A percentile compares a stretch with the other conserved stretches of the same genome.
These are phyloP conservation scores for Bothriochloa decipiens DNA, from an alignment of 176 grass and related monocot genomes.

Conservation along the genomic window DNA sequence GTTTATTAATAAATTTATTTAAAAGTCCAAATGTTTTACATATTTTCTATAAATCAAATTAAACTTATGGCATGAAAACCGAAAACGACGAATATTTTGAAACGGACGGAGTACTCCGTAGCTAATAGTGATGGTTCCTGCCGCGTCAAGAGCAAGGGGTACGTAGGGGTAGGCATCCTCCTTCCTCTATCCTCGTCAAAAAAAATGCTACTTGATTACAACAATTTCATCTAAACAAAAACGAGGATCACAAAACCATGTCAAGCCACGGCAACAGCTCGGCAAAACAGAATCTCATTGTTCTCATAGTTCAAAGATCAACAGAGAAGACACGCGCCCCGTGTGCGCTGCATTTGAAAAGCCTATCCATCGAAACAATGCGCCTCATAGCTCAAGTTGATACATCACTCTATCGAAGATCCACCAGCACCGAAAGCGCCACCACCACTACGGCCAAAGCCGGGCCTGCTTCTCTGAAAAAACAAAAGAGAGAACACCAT, in stretches of 20 bases:
- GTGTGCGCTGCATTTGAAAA: not conserved
- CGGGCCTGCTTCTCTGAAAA: constrained; percentile 72
- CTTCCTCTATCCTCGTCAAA: too few species aligned
- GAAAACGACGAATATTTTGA: too few species aligned
- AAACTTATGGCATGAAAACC: too few species aligned
- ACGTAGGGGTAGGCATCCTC: too few species aligned
- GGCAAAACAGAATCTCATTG: constrained; percentile 48
- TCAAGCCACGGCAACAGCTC: constrained; percentile 30
- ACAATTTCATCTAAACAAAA: constrained; percentile 35
- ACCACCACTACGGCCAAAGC: constrained; percentile 75
- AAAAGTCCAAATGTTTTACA: too few species aligned
- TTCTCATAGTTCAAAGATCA: constrained; percentile 42
- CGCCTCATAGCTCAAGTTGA: not conserved
- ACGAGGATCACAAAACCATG: constrained; percentile 31
- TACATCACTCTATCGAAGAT: constrained; percentile 63
- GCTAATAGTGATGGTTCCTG: too few species aligned
- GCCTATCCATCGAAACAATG: not conserved
- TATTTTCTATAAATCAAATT: too few species aligned
- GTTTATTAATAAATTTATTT: too few species aligned
- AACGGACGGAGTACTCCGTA: too few species aligned
- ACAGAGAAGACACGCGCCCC: constrained; percentile 21
- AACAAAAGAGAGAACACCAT: not conserved
- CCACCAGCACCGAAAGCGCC: constrained; percentile 53
- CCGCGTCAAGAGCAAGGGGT: too few species aligned
- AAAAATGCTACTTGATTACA: not conserved